These are phyloP conservation scores for Ananas comosus DNA, from an alignment of 176 grass and related monocot species.

Conservation along the genomic window DNA sequence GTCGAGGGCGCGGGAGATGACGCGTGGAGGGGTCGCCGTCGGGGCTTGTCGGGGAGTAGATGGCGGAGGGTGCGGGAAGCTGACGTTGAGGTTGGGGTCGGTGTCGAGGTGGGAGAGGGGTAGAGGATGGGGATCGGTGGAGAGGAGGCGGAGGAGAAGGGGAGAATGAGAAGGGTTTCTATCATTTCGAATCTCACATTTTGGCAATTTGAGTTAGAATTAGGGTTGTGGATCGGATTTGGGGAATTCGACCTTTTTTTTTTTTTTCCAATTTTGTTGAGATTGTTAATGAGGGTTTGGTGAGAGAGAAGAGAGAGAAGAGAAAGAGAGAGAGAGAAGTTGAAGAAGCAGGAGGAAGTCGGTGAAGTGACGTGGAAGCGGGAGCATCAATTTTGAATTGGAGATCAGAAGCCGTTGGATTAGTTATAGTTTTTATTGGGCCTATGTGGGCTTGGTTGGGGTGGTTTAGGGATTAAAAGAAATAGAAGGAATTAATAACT, in stretches of 20 bases:
- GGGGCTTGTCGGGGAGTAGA: constrained; percentile 23
- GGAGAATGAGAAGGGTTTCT: constrained; percentile 34
- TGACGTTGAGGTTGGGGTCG: constrained; percentile 58
- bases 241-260: too few relatives aligned
- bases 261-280: too few relatives aligned
- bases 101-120: constrained; percentile 50
- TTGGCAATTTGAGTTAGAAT: too few relatives aligned
- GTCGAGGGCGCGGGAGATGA: constrained; percentile 29
- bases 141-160: not conserved
- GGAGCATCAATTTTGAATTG: not conserved
- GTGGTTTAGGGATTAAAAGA: too few relatives aligned
- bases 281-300: not conserved
- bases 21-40: constrained; percentile 20
- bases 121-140: not conserved
- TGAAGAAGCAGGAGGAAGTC: too few relatives aligned
- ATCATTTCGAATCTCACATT: constrained; percentile 18
- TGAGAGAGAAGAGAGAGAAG: not conserved
- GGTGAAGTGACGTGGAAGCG: not conserved
- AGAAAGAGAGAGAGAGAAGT: too few relatives aligned
- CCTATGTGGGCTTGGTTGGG: too few relatives aligned
- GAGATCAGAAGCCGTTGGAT: not conserved
- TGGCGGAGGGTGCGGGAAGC: constrained; percentile 60
- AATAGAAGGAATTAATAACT: too few relatives aligned
- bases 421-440: not conserved
- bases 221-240: too few relatives aligned